Conservation (phyloP, 176 grass and related monocot species). For the Elaeis guineensis region DNA sequence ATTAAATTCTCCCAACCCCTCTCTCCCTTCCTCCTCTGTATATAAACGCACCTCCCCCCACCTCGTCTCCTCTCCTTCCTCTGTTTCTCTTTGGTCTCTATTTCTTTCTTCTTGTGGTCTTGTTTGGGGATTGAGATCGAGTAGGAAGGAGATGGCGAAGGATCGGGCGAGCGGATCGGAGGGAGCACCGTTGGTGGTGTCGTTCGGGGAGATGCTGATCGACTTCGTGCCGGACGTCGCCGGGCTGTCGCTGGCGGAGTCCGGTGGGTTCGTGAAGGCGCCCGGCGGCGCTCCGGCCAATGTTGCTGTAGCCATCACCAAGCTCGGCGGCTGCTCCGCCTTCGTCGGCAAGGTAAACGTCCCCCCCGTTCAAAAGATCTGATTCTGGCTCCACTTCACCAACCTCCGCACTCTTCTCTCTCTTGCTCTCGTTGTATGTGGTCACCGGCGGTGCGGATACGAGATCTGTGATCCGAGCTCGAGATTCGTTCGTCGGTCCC, state of each 20-base stretch:
- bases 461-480: too few relatives aligned
- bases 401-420: too few relatives aligned
- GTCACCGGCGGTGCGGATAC: too few relatives aligned
- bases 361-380: conserved; percentile 5
- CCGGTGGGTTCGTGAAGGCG: conserved; percentile 71
- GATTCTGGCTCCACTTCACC: too few relatives aligned
- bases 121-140: too few relatives aligned
- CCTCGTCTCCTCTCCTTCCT: background rate
- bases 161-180: background rate
- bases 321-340: conserved; percentile 64
- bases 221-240: conserved; percentile 82
- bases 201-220: conserved; percentile 88
- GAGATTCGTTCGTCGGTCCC: too few relatives aligned
- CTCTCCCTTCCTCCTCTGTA: too few relatives aligned
- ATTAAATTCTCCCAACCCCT: too few relatives aligned
- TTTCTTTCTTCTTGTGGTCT: too few relatives aligned
- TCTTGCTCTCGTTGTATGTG: too few relatives aligned
- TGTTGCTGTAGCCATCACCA: conserved; percentile 65
- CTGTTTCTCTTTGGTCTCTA: background rate
- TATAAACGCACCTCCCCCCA: background rate
- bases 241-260: conserved; percentile 72
- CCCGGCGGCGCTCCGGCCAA: conserved; percentile 81
- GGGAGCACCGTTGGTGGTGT: conserved; percentile 41
- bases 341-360: conserved; percentile 79
- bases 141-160: conserved; percentile 13